phyloP scores from a whole-genome alignment of 2,329 filamentous ascomycete genomes.

The Lojkania enalia region DNA sequence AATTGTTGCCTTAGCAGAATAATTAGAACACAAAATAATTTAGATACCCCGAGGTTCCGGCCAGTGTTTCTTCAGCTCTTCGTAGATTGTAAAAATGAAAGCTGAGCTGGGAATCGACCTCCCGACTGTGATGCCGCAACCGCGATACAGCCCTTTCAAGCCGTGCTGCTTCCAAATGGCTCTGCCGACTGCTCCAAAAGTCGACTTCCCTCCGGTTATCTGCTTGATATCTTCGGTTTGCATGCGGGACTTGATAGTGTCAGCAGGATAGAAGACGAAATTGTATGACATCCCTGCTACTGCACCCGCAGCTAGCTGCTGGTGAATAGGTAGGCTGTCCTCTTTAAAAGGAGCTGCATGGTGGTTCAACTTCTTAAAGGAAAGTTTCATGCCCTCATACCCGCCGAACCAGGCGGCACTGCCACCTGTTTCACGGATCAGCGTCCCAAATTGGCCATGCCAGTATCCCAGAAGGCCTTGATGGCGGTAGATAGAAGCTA shows the following conservation, averaged over 20 bases:
- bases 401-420: conserved; percentile 87
- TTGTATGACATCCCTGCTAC: conserved; percentile 93
- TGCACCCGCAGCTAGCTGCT: conserved; percentile 86
- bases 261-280: conserved; percentile 94
- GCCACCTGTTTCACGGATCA: conserved; percentile 92
- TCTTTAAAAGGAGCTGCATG: conserved; percentile 45
- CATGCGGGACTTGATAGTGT: conserved; percentile 97
- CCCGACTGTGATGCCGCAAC: conserved; percentile 89
- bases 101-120: conserved; percentile 93
- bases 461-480: conserved; percentile 88
- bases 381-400: conserved; percentile 60
- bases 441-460: conserved; percentile 90
- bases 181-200: conserved; percentile 72
- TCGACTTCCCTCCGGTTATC: conserved; percentile 57
- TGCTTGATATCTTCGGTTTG: conserved; percentile 77
- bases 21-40: no score
- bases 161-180: conserved; percentile 83
- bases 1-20: no score
- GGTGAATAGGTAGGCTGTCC: conserved; percentile 72
- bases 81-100: conserved; percentile 95
- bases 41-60: conserved; percentile 16
- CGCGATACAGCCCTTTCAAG: conserved; percentile 82
- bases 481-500: conserved; percentile 77
- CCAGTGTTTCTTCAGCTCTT: conserved; percentile 68
- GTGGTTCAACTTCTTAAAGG: conserved; percentile 62